These are phyloP conservation scores for Nemania sp. DNA, from an alignment of 2,329 filamentous ascomycete genomes.

Conservation along the genomic window DNA sequence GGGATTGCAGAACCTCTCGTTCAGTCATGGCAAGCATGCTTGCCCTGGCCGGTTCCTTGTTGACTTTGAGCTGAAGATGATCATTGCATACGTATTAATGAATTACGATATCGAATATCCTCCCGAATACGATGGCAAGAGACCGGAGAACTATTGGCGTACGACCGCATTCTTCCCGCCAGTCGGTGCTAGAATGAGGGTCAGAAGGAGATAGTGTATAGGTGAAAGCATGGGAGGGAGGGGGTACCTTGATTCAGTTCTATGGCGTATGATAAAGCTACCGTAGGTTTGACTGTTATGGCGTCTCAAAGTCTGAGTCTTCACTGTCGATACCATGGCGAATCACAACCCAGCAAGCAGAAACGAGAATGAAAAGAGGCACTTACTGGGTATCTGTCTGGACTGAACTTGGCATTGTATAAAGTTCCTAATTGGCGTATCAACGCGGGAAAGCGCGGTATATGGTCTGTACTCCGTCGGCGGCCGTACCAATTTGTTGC, in stretches of 20 bases:
- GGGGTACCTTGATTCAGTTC: background rate
- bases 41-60: conserved; percentile 49
- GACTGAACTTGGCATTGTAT: too few relatives aligned
- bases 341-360: too few relatives aligned
- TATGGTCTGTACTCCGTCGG: too few relatives aligned
- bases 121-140: conserved; percentile 28
- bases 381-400: too few relatives aligned
- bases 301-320: too few relatives aligned
- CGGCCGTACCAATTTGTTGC: too few relatives aligned
- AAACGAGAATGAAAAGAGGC: too few relatives aligned
- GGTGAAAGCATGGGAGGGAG: background rate
- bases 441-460: too few relatives aligned
- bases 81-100: conserved; percentile 35
- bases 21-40: conserved; percentile 47
- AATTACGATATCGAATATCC: conserved; percentile 44
- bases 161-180: conserved; percentile 29
- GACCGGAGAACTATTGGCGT: conserved; percentile 30
- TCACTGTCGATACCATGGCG: too few relatives aligned
- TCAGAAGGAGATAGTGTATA: conserved; percentile 20
- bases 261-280: too few relatives aligned
- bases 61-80: conserved; percentile 46
- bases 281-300: too few relatives aligned
- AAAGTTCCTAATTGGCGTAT: too few relatives aligned
- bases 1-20: conserved; percentile 38
- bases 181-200: conserved; percentile 26